Percentiles rank a stretch among this genome's conserved stretches.
Conservation (phyloP, 331 rosid species). For the Malus hybrid region DNA sequence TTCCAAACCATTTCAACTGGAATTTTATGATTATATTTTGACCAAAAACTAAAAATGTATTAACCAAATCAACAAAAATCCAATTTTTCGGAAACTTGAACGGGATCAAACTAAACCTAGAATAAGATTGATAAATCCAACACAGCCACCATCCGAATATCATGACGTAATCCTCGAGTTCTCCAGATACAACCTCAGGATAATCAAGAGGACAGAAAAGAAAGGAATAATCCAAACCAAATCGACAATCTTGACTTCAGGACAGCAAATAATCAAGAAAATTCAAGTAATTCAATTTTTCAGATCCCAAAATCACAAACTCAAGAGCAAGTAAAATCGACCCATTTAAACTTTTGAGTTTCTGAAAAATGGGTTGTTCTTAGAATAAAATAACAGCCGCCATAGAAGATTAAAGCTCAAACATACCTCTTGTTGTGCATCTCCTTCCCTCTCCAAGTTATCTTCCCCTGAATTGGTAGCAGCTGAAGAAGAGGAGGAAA, state of each 20-base stretch:
- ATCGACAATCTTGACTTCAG: not conserved
- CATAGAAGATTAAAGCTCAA: not conserved
- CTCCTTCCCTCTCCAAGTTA: constrained; percentile 5
- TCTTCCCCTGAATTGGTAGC: constrained; percentile 26
- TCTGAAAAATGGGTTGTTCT: constrained; percentile 6
- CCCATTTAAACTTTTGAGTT: not conserved
- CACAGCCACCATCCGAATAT: not conserved
- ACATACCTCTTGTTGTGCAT: constrained; percentile 36
- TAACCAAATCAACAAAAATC: not conserved
- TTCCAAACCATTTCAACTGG: not conserved
- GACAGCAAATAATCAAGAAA: not conserved
- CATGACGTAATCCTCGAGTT: not conserved
- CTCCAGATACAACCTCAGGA: not conserved
- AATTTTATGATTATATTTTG: not conserved
- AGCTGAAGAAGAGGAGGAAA: constrained; percentile 32
- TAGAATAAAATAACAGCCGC: not conserved
- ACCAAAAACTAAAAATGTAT: no score
- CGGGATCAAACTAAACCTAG: not conserved
- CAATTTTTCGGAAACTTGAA: not conserved
- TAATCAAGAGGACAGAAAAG: not conserved
- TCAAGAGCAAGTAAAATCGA: not conserved
- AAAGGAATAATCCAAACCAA: not conserved
- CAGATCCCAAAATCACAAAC: constrained; percentile 3
- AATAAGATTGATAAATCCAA: not conserved
- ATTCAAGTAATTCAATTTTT: not conserved